A percentile compares a stretch with the other conserved stretches of the same genome.
These are phyloP conservation scores for Pulveroboletus sp. DNA, from an alignment of 768 basidiomycete species.

Conservation along the genomic window DNA sequence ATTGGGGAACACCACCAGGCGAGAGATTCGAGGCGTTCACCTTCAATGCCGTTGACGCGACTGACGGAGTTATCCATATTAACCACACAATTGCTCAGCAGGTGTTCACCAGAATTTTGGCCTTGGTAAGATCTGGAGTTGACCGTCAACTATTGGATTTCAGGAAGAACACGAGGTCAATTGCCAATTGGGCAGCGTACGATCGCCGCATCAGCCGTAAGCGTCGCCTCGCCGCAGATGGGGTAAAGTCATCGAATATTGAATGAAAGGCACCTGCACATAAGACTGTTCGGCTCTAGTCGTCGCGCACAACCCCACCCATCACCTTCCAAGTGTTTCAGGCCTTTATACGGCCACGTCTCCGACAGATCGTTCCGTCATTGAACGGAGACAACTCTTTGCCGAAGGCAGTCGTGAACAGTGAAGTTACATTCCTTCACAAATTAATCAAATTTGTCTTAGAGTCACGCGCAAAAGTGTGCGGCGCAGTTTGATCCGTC, in stretches of 20 bases:
- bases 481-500: constrained; percentile 13
- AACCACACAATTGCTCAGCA: background rate
- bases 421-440: constrained; percentile 8
- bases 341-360: background rate
- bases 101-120: constrained; percentile 1
- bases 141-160: constrained; percentile 10
- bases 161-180: constrained; percentile 22
- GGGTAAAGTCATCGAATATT: constrained; percentile 4
- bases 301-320: constrained; percentile 11
- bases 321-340: constrained; percentile 9
- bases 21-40: constrained; percentile 10
- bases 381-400: constrained; percentile 5
- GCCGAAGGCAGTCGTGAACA: constrained; percentile 14
- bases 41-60: constrained; percentile 10
- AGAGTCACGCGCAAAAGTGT: constrained; percentile 7
- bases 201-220: constrained; percentile 18
- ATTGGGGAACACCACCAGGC: constrained; percentile 10
- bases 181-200: constrained; percentile 7
- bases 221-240: constrained; percentile 15
- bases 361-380: background rate
- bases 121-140: constrained; percentile 13
- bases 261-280: background rate
- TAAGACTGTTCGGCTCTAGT: constrained; percentile 17
- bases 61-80: constrained; percentile 4
- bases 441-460: constrained; percentile 5